Evolutionary conservation across 2,329 filamentous ascomycete genomes (phyloP), one percentile per base, ranked within the genome.

Genomic region (Purpureocillium lavendulum): DNA sequence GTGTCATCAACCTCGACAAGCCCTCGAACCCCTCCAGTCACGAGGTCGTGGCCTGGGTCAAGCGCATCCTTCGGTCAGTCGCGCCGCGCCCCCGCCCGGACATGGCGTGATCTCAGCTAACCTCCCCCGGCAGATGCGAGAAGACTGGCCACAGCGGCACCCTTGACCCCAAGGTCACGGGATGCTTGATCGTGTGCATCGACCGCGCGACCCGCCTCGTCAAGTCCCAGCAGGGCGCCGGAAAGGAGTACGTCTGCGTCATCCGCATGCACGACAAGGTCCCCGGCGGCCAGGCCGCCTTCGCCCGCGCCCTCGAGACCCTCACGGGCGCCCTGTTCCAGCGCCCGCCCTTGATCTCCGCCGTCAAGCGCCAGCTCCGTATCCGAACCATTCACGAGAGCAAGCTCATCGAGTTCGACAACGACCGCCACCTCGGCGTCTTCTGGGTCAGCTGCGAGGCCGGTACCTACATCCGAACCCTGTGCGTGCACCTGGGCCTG

Each of bases 391-490:
- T 98, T 54, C 85, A 97, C 72, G 88, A 97, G 69, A 94, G 84
- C 78, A 94, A 94, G 71, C 75, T 97, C 40, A 80, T 87, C 60
- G 92, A 98, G 71, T 98, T 97, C 61, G 92, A 98, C 72, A 97
- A 98, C 60, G 90, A 97, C 58, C 82, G 92, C 55, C 89, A 97
- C 64, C 77, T 98, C 30, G 92, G 86, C 65, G 90, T 97, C 41
- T 98, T 98, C 77, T 97, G 92, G 90, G 92, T 97, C 54, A 94
- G 87, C 68, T 98, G 92, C 67, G 92, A 98, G 69, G 92, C 62
- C 39, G 92, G 92, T 62, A 98, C 92, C 48, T 98, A 98, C 66
- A 97, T 98, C 62, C 86, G 92, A 73, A 98, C 92, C 30, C 81
- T 98, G 35, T 97, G 92, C 67, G 90, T 97, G 33, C 92, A 97